Percentiles rank a stretch among this genome's conserved stretches.
Conservation (phyloP, 148 eudicot species). For the Persicaria tinctoria region DNA sequence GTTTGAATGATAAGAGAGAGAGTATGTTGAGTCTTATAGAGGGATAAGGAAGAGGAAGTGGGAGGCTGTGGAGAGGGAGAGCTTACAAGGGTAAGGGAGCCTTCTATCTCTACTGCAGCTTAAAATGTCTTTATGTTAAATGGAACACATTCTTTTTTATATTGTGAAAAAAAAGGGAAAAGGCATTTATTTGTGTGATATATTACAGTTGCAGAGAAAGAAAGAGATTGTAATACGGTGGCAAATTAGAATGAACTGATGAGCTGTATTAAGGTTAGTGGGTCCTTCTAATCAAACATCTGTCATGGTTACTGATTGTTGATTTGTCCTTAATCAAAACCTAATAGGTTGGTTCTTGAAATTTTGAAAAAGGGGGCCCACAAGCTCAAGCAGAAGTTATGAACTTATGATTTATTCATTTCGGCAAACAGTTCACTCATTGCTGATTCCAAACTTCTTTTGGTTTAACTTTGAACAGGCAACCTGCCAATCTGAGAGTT, state of each 20-base stretch:
- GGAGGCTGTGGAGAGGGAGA: constrained; percentile 7
- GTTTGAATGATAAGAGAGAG: constrained; percentile 10
- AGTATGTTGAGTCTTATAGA: background rate
- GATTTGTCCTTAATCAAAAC: constrained; percentile 12
- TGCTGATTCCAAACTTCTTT: background rate
- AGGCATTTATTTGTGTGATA: background rate
- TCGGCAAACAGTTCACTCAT: background rate
- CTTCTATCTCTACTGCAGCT: constrained; percentile 5
- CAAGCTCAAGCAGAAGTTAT: background rate
- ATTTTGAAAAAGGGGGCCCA: background rate
- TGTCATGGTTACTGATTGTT: background rate
- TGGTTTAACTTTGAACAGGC: background rate
- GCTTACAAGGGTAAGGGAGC: background rate
- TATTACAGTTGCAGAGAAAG: background rate
- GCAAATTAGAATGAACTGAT: constrained; percentile 7
- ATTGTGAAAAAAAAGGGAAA: background rate
- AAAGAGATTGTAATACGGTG: constrained; percentile 15
- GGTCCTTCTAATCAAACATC: constrained; percentile 19
- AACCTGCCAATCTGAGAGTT: background rate
- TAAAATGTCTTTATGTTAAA: constrained; percentile 12
- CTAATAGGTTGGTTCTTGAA: constrained; percentile 1
- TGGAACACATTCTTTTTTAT: background rate
- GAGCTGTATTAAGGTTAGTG: constrained; percentile 15
- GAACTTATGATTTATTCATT: background rate
- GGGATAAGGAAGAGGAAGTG: constrained; percentile 14